Evolutionary conservation across 176 grass and related monocot genomes (phyloP), one percentile per base, ranked within the genome.

Genomic region (Eragrostis curvula): DNA sequence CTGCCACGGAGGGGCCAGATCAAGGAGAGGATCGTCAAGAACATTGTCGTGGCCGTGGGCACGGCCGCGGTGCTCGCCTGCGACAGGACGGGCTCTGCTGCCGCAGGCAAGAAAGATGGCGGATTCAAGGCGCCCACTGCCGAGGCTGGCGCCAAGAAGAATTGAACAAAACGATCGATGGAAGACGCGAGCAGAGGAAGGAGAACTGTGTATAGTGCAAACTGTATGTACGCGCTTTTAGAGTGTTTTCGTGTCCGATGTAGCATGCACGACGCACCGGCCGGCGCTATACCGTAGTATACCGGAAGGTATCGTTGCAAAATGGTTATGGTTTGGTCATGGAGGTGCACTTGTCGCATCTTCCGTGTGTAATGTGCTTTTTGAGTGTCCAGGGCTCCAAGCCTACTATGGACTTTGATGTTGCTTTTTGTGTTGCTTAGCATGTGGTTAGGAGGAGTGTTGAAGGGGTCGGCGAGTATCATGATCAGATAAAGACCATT

Each of bases 1-100:
- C 80, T 69, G 81, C 91, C 87, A 7, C 81, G 84, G 79, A 75
- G 94, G 61, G 94, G 94, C 13, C 83, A 92, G 68, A 77, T 97
- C 67, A 97, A 90, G 87, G 75, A 79, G 68, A 81, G 21, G 30
- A 94, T 97, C 60, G 42, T 50, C 39, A 90, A 42, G 68, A 68
- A 88, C 16, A 40, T 97, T 48, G 11, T 59, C 39, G 61, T 50
- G 1, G 73, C 66, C 27, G 63, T 41, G 44, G 88, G 84, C 24
- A 28, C 85, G 20, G 83, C 32, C 0, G 75, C 79, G 13, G 46
- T 2, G 60, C 66, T 56, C 5, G 45, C 63, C 50, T 62, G 67
- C 67, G 43, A n/a, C 10, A 42, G 52, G 24, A 66, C 36, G 61
- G 63, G 12, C 27, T 20, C 20, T 44, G 18, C 29, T 10, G n/a